These are phyloP conservation scores for Nepenthes alata DNA, from an alignment of 179 eudicot species.

Conservation along the genomic window DNA sequence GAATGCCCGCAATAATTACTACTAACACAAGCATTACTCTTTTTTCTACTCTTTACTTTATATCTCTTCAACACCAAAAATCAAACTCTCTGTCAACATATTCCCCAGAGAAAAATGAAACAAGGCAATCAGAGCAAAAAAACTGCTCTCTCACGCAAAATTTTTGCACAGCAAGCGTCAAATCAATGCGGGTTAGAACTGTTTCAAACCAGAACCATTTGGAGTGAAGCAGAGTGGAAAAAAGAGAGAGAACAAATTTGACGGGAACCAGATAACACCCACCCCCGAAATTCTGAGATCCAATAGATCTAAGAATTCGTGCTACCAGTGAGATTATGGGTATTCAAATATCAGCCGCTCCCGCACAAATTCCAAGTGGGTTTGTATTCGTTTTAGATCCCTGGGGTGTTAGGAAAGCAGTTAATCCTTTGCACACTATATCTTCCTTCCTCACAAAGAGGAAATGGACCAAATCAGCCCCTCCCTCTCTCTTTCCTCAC, in stretches of 20 bases:
- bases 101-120: too few species aligned
- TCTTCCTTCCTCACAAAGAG: neutral
- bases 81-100: too few species aligned
- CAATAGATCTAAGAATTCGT: slow-evolving; percentile 10
- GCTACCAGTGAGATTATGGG: neutral
- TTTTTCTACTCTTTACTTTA: neutral
- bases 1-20: slow-evolving; percentile 14
- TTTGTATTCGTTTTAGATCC: neutral
- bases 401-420: too few species aligned
- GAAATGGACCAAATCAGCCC: slow-evolving; percentile 1
- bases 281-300: slow-evolving; percentile 2
- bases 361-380: slow-evolving; percentile 11
- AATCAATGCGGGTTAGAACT: neutral
- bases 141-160: too few species aligned
- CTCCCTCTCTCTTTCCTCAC: slow-evolving; percentile 7
- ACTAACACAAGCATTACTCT: slow-evolving; percentile 1
- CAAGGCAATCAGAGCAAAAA: too few species aligned
- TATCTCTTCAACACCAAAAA: neutral
- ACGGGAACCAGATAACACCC: neutral
- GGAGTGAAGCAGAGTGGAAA: neutral
- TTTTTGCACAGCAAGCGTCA: neutral
- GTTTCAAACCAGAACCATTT: slow-evolving; percentile 1
- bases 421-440: neutral
- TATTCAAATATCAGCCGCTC: slow-evolving; percentile 3
- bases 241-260: neutral